These are phyloP conservation scores for Acer negundo DNA, from an alignment of 345 rosid species.

Conservation along the genomic window DNA sequence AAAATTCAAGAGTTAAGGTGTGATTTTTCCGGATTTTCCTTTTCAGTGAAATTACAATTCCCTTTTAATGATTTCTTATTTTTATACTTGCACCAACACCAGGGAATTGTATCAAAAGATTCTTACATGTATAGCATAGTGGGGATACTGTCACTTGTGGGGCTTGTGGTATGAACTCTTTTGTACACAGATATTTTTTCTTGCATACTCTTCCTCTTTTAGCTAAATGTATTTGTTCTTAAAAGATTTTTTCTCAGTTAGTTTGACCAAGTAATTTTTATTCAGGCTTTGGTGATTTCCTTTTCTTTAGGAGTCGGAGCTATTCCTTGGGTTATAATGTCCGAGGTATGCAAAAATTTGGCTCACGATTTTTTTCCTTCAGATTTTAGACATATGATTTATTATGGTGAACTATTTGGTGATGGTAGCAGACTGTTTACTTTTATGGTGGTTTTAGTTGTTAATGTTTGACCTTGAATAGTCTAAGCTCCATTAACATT, in stretches of 20 bases:
- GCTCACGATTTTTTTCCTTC: too few relatives aligned
- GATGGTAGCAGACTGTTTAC: too few relatives aligned
- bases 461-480: too few relatives aligned
- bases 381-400: too few relatives aligned
- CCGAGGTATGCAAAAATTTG: conserved; percentile 63
- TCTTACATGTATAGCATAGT: conserved; percentile 53
- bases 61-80: conserved; percentile 18
- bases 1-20: neutral
- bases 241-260: neutral
- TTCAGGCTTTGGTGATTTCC: conserved; percentile 68
- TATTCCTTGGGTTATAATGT: conserved; percentile 96
- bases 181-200: neutral
- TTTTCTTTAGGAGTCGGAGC: conserved; percentile 96
- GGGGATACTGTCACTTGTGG: conserved; percentile 77
- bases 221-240: neutral
- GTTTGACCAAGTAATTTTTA: neutral
- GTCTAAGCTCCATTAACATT: too few relatives aligned
- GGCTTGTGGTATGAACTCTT: conserved; percentile 75
- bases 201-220: neutral
- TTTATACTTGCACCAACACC: conserved; percentile 24
- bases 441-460: too few relatives aligned
- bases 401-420: too few relatives aligned
- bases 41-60: neutral
- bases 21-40: conserved; percentile 2
- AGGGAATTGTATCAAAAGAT: conserved; percentile 59